Percentiles rank a stretch among this genome's conserved stretches.
phyloP scores from a whole-genome alignment of 2,329 filamentous ascomycete genomes.

The Botrytis fabae region DNA sequence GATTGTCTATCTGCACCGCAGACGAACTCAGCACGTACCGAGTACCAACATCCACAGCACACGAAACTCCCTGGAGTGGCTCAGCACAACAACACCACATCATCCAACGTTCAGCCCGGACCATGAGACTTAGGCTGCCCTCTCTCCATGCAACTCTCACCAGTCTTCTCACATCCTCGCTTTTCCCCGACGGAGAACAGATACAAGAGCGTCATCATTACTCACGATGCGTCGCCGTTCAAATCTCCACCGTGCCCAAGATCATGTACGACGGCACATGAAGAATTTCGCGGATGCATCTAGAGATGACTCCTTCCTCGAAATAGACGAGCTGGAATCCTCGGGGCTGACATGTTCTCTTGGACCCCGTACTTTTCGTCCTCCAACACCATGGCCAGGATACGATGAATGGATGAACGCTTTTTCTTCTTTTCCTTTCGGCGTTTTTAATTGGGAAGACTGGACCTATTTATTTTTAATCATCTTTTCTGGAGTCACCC shows the following conservation, averaged over 20 bases:
- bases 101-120: constrained; percentile 20
- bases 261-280: constrained; percentile 23
- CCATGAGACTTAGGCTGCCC: constrained; percentile 9
- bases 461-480: background rate
- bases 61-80: constrained; percentile 10
- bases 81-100: constrained; percentile 16
- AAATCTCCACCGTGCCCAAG: constrained; percentile 14
- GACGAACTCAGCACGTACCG: constrained; percentile 9
- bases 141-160: background rate
- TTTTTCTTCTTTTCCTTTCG: background rate
- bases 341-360: background rate
- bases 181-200: background rate
- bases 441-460: background rate
- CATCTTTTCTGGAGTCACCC: background rate
- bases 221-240: constrained; percentile 1
- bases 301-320: background rate
- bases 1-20: background rate
- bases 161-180: background rate
- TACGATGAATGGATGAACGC: background rate
- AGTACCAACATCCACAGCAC: constrained; percentile 1
- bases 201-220: constrained; percentile 7
- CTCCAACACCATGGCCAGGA: background rate
- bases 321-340: background rate
- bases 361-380: constrained; percentile 2
- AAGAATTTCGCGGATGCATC: background rate